Base-by-base conservation (phyloP, 2,329 filamentous ascomycete genomes). In the Herpotrichia juniperi region DNA sequence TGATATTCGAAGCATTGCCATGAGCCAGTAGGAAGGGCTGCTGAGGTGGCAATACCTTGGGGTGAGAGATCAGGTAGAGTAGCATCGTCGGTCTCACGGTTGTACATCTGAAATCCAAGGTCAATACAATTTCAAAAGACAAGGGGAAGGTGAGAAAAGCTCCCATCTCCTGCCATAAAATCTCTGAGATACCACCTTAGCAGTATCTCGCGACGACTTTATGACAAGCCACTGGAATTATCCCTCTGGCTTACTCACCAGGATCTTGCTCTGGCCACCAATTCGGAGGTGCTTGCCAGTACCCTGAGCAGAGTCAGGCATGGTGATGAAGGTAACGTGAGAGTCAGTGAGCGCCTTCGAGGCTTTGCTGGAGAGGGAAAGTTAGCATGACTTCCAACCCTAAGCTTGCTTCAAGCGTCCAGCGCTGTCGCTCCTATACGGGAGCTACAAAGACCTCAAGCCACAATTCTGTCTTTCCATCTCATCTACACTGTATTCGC, bases 1-100 rank as follows among this genome's bases (percentile, higher is more conserved):
- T 85, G 81, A 70, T 86, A 86, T 64, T 87, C 84, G 52, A 87
- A 82, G 69, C 84, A 87, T 58, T 83, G 73, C 81, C 83, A 86
- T 2, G 54, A 50, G 51, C 76, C 77, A 1, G 81, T 75, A 0
- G 82, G 76, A 26, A 86, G 78, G 2, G 78, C 72, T 1, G 68
- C 73, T 2, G 83, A 86, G 0, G 81, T 67, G 0, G 82, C 81
- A 46, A 85, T 83, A 11, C 84, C 83, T 22, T 84, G 75, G 0
- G 84, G 83, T 0, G 81, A 85, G 17, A 86, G 79, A 50, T 86
- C 82, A 0, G 83, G 84, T 0, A 87, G 79, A 1, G 84, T 86
- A 0, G 83, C 83, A 54, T 87, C 83, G 67, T 86, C 83, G 14
- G 79, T 78, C 63, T 87, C 83, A 67, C 83, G 83, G 77, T 86